Base-by-base conservation (phyloP, 768 basidiomycete species). In the Lactarius indigo region DNA sequence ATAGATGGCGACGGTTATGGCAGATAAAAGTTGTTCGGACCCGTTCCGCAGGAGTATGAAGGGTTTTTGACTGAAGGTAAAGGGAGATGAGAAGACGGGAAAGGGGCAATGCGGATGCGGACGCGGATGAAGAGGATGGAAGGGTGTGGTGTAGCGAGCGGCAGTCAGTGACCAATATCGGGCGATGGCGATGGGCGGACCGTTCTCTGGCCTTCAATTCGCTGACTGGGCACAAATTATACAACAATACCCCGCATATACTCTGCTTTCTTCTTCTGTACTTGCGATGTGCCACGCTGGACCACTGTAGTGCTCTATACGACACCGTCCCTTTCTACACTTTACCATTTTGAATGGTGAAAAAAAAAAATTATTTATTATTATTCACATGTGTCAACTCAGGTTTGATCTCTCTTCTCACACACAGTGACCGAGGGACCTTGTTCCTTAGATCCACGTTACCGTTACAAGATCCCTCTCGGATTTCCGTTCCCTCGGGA, bases 51-150 rank as follows among this genome's bases (percentile, higher is more conserved):
- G 3, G 31, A 41, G 31, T 30, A 37, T 2, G 59, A n/a, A 6
- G 59, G 55, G 9, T 4, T 18, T 41, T 50, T 55, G 50, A 33
- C 37, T 5, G 37, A 33, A 28, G n/a, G n/a, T 10, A 23, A 20
- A 26, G 31, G n/a, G 33, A 47, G 31, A 57, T 26, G 28, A 69
- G 39, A 59, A 33, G 62, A 61, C 55, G 59, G 60, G 59, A 64
- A 60, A 68, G 59, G 74, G 65, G 65, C 57, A 54, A 61, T n/a
- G 7, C 50, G 50, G 50, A 52, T 23, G 50, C 50, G 50, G 50
- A 52, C 12, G 76, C 44, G 78, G 76, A 69, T 72, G 75, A 68
- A 75, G 78, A 65, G 70, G 71, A 68, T 72, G 77, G 69, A 73
- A 73, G 70, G 74, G 17, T 75, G 69, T 41, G 79, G 74, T 31